A percentile compares a stretch with the other conserved stretches of the same genome.
Evolutionary conservation across 352 stramenopile species (phyloP).

Genomic region (Phytophthora pseudosyringae): DNA sequence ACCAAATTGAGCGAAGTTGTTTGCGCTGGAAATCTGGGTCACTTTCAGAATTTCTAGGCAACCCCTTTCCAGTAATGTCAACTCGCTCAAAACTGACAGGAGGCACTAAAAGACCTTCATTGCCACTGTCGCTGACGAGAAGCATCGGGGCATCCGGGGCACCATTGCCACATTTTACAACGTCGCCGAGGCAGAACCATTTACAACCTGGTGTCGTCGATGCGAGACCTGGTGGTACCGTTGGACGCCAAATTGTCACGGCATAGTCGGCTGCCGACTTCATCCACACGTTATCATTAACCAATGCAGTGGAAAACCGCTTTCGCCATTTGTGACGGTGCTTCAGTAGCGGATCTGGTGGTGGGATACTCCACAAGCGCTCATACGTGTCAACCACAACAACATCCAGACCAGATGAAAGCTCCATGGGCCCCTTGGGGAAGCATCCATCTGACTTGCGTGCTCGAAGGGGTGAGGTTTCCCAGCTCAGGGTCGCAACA

Average conservation of each 20-base stretch:
- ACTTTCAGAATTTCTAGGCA: slow-evolving; percentile 78
- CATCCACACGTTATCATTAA: slow-evolving; percentile 37
- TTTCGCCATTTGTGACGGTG: slow-evolving; percentile 88
- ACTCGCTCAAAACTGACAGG: slow-evolving; percentile 83
- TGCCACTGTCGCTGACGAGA: slow-evolving; percentile 62
- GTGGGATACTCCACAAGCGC: slow-evolving; percentile 83
- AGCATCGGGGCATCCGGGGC: slow-evolving; percentile 61
- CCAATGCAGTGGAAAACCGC: slow-evolving; percentile 20
- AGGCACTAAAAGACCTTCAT: slow-evolving; percentile 53
- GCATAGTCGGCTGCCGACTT: slow-evolving; percentile 57
- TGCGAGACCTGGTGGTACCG: slow-evolving; percentile 50
- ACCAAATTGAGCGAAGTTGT: slow-evolving; percentile 85
- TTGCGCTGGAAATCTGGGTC: slow-evolving; percentile 84
- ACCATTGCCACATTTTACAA: slow-evolving; percentile 70
- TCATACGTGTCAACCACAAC: slow-evolving; percentile 82
- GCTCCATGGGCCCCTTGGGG: slow-evolving; percentile 73
- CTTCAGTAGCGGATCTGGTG: slow-evolving; percentile 75
- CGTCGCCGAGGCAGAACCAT: slow-evolving; percentile 81
- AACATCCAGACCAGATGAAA: slow-evolving; percentile 76
- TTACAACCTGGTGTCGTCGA: slow-evolving; percentile 26
- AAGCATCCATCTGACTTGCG: slow-evolving; percentile 54
- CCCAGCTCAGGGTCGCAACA: slow-evolving; percentile 47
- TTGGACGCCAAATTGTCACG: slow-evolving; percentile 81
- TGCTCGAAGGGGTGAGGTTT: slow-evolving; percentile 45
- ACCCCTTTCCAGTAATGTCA: slow-evolving; percentile 82